Base-by-base conservation (phyloP, 192 early-diverging fungal genomes). In the Powellomyces hirtus region DNA sequence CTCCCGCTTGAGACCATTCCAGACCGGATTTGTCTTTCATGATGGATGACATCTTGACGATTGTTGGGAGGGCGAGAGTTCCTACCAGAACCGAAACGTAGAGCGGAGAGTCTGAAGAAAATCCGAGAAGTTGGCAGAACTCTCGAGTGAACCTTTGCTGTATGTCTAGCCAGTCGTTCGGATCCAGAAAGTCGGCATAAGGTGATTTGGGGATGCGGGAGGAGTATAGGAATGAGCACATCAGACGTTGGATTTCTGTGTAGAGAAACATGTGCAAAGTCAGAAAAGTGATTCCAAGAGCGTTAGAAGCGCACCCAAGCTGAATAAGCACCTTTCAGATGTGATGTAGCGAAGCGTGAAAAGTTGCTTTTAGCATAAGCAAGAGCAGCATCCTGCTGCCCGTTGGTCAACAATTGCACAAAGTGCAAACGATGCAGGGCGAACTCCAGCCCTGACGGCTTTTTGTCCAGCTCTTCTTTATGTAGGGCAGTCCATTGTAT, bases 1-100 rank as follows among this genome's bases (percentile, higher is more conserved):
- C 97, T 61, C 91, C 84, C 65, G 89, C 85, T 67, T 90, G 89
- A 71, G 90, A 90, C 96, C 95, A 97, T 78, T 96, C 96, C 8
- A 87, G 46, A 10, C 88, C 87, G 37, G 84, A 80, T 59, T 89
- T 89, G 34, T 87, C 89, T 72, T 92, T 91, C 90, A 99, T 90
- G 38, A 99, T 83, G 2, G 79, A 81, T 18, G 91, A 84, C 82
- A 97, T 90, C 68, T 98, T 98, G 67, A 92, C 85, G 45, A 99
- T 95, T 1, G 88, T 86, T 4, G 97, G 95, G 61, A 99, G 80
- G 0, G 97, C 94, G 13, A 81, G 84, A 1, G 92, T 90, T 16
- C 97, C 97, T 7, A 96, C 92, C 55, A 77, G 68, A 33, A 75
- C 64, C 61, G 59, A 55, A 29, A 84, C 89, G 68, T 77, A 91